Evolutionary conservation across 495 filamentous ascomycete species (phyloP).

Genomic region (Xylaria castorea): DNA sequence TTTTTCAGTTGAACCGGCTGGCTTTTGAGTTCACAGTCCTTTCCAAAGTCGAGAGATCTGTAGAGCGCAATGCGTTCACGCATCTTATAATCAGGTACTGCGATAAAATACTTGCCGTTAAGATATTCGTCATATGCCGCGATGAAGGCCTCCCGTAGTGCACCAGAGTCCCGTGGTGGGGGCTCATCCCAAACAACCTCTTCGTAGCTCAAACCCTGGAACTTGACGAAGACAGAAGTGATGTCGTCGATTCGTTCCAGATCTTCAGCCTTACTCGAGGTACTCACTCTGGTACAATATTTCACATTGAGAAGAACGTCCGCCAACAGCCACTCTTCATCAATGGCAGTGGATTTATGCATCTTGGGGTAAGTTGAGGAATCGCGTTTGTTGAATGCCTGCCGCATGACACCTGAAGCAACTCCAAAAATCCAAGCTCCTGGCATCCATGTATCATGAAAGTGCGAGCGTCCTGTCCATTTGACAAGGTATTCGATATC

Average conservation of each 20-base stretch:
- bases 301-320: slow-evolving; percentile 88
- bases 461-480: slow-evolving; percentile 81
- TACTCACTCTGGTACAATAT: slow-evolving; percentile 50
- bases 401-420: slow-evolving; percentile 66
- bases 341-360: slow-evolving; percentile 78
- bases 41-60: slow-evolving; percentile 68
- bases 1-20: slow-evolving; percentile 78
- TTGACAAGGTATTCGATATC: slow-evolving; percentile 91
- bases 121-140: slow-evolving; percentile 86
- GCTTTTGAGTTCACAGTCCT: slow-evolving; percentile 66
- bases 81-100: slow-evolving; percentile 60
- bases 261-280: slow-evolving; percentile 67
- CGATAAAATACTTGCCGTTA: slow-evolving; percentile 69
- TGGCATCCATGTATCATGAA: slow-evolving; percentile 80
- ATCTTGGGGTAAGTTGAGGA: slow-evolving; percentile 68
- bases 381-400: slow-evolving; percentile 74
- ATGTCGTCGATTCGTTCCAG: slow-evolving; percentile 71
- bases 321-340: slow-evolving; percentile 79
- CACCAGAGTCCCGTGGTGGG: slow-evolving; percentile 68
- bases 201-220: slow-evolving; percentile 93
- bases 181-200: slow-evolving; percentile 89
- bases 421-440: slow-evolving; percentile 90
- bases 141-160: slow-evolving; percentile 81
- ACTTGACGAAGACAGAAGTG: slow-evolving; percentile 79
- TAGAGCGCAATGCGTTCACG: slow-evolving; percentile 67